These are phyloP conservation scores for Cadophora sp. DNA, from an alignment of 2,329 filamentous ascomycete genomes.

Conservation along the genomic window DNA sequence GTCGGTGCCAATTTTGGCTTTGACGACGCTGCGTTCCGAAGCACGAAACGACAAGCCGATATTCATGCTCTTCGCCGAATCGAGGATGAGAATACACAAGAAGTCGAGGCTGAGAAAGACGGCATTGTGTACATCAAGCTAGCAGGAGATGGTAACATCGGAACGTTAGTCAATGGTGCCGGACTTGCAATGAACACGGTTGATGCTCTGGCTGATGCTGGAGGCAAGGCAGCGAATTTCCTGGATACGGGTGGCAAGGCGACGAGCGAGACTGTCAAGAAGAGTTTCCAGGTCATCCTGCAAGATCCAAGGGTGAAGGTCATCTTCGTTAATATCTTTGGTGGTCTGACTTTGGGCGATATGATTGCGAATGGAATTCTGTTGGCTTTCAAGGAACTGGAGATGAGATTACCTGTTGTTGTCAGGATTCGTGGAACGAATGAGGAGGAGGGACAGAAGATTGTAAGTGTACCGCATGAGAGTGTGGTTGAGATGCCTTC, in stretches of 20 bases:
- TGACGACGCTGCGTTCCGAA: conserved; percentile 73
- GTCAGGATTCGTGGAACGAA: conserved; percentile 79
- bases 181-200: conserved; percentile 92
- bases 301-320: conserved; percentile 75
- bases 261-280: conserved; percentile 80
- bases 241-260: conserved; percentile 91
- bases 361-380: conserved; percentile 83
- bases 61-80: conserved; percentile 64
- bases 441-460: conserved; percentile 71
- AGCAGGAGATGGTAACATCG: conserved; percentile 66
- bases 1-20: conserved; percentile 66
- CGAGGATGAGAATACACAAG: conserved; percentile 58
- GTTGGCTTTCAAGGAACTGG: conserved; percentile 72
- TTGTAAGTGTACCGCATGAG: conserved; percentile 52
- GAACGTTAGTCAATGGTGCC: conserved; percentile 87
- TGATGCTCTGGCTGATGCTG: conserved; percentile 74
- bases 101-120: conserved; percentile 68
- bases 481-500: conserved; percentile 3
- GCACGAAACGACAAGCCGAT: conserved; percentile 64
- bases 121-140: conserved; percentile 83
- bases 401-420: conserved; percentile 74
- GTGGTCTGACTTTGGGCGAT: conserved; percentile 67
- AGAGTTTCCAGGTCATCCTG: conserved; percentile 76
- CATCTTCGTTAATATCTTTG: conserved; percentile 76
- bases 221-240: conserved; percentile 80